These are phyloP conservation scores for Amylostereum chailletii DNA, from an alignment of 1,284 basidiomycete species.

Conservation along the genomic window DNA sequence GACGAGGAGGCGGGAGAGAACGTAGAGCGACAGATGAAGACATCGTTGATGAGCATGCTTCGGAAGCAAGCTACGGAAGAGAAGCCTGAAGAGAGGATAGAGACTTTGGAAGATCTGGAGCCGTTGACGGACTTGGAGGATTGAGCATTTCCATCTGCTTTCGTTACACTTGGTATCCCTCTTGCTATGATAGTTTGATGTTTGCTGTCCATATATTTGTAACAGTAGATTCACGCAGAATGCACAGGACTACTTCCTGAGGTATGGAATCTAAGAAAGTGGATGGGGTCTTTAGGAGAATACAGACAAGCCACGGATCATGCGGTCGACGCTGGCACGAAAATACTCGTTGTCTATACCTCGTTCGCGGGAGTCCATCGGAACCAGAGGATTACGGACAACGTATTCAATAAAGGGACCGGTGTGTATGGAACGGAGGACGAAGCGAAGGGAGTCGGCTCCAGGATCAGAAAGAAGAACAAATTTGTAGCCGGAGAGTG, in stretches of 20 bases:
- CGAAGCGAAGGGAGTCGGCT: constrained; percentile 74
- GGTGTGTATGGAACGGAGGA: constrained; percentile 84
- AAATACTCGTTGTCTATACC: constrained; percentile 93
- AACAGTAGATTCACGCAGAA: constrained; percentile 1
- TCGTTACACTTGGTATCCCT: too few relatives aligned
- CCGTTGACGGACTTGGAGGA: too few relatives aligned
- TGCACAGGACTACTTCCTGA: too few relatives aligned
- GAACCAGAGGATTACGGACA: constrained; percentile 82
- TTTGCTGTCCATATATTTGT: constrained; percentile 10
- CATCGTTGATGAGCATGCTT: constrained; percentile 71
- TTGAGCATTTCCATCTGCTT: too few relatives aligned
- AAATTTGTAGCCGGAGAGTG: constrained; percentile 90
- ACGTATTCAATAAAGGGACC: constrained; percentile 93
- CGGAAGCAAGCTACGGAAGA: constrained; percentile 49
- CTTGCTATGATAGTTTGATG: too few relatives aligned
- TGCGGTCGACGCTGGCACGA: constrained; percentile 71
- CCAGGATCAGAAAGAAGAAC: constrained; percentile 87
- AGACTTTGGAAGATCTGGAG: constrained; percentile 13
- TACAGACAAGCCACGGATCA: constrained; percentile 60
- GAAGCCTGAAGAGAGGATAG: constrained; percentile 16
- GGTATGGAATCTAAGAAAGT: not conserved
- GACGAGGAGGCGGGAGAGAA: constrained; percentile 55
- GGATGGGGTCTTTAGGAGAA: constrained; percentile 25
- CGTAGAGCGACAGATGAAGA: constrained; percentile 75
- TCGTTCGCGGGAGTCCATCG: constrained; percentile 70